Conservation (phyloP, 2,329 filamentous ascomycete species). For the Ramularia collo-cygni region DNA sequence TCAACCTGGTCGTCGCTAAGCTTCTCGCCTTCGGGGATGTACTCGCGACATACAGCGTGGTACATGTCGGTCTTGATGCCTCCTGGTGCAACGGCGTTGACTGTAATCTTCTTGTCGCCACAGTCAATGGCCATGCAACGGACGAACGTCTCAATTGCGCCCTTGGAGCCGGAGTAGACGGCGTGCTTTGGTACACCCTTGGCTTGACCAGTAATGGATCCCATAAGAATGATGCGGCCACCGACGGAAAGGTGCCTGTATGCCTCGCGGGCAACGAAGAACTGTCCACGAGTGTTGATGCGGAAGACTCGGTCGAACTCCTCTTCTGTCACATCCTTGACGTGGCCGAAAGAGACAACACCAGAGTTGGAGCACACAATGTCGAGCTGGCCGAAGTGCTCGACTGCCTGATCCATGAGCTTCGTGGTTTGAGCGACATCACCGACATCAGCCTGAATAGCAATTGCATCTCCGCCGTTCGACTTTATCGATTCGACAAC, state of each 20-base stretch:
- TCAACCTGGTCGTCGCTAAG: slow-evolving; percentile 53
- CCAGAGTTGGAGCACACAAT: slow-evolving; percentile 65
- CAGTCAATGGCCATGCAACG: slow-evolving; percentile 50
- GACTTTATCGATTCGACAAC: slow-evolving; percentile 61
- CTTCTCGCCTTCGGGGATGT: slow-evolving; percentile 52
- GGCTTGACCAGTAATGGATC: slow-evolving; percentile 51
- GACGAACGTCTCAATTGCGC: slow-evolving; percentile 49
- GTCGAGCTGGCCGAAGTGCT: slow-evolving; percentile 59
- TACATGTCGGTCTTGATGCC: slow-evolving; percentile 54
- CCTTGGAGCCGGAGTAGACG: slow-evolving; percentile 49
- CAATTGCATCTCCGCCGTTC: slow-evolving; percentile 54
- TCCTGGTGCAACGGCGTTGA: slow-evolving; percentile 55
- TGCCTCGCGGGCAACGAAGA: slow-evolving; percentile 55
- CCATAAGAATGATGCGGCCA: slow-evolving; percentile 49
- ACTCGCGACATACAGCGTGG: slow-evolving; percentile 57
- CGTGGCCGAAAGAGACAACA: slow-evolving; percentile 48
- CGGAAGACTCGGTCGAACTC: slow-evolving; percentile 54
- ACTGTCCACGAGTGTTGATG: slow-evolving; percentile 57
- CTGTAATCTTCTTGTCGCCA: slow-evolving; percentile 49
- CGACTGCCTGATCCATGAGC: slow-evolving; percentile 57
- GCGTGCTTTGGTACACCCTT: slow-evolving; percentile 50
- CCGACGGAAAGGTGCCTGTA: slow-evolving; percentile 48
- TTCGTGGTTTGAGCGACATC: slow-evolving; percentile 56
- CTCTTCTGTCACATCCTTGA: slow-evolving; percentile 49
- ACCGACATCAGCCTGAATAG: slow-evolving; percentile 62